These are phyloP conservation scores for Yarrowia deformans DNA, from an alignment of 805 yeast genomes.

Conservation along the genomic window DNA sequence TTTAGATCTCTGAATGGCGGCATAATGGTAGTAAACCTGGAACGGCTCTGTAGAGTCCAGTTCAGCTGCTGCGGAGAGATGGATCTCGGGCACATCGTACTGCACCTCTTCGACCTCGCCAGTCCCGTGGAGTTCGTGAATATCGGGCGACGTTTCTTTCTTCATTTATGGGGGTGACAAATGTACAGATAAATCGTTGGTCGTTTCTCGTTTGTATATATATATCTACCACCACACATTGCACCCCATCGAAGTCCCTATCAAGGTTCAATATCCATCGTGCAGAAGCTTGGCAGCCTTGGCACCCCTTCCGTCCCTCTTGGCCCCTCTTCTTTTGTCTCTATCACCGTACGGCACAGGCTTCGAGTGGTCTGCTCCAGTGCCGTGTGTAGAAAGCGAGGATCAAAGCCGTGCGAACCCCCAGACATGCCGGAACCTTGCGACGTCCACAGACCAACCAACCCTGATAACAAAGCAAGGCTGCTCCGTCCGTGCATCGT, in stretches of 20 bases:
- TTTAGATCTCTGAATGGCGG: neutral
- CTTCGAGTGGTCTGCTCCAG: neutral
- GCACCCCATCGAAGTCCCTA: neutral
- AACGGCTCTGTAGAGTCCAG: constrained; percentile 3
- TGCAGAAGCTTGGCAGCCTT: constrained; percentile 10
- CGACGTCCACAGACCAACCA: no score
- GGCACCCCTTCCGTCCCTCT: neutral
- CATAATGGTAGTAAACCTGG: constrained; percentile 8
- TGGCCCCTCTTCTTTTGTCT: neutral
- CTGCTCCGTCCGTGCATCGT: neutral
- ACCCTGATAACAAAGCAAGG: no score
- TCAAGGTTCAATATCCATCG: constrained; percentile 18
- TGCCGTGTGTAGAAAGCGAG: neutral
- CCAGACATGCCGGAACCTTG: no score
- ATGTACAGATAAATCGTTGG: neutral
- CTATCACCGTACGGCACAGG: neutral
- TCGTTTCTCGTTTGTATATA: neutral
- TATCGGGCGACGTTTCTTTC: constrained; percentile 5
- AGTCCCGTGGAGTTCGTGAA: neutral
- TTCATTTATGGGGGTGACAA: neutral
- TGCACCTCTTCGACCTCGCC: constrained; percentile 4
- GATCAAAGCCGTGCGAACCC: neutral
- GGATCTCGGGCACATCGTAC: constrained; percentile 12
- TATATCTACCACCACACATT: neutral
- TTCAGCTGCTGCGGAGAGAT: constrained; percentile 1